Evolutionary conservation across 2,329 filamentous ascomycete species (phyloP), one percentile per base, ranked within the genome.

Genomic region (Alternaria conjuncta): DNA sequence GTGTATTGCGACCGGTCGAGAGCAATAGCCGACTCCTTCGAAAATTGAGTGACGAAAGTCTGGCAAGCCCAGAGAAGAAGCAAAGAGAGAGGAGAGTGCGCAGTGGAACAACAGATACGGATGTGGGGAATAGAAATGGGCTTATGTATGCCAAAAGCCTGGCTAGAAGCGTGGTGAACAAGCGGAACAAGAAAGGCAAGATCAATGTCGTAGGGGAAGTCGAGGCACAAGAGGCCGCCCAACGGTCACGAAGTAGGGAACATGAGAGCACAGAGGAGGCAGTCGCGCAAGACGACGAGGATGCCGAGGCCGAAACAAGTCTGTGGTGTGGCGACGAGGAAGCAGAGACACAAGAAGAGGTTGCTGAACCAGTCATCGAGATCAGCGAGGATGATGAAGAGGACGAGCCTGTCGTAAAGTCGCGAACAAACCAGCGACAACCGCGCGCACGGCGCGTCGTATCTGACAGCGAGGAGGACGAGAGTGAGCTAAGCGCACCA

Each of bases 1-100:
- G 78, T 7, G 61, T 76, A 10, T 64, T 80, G n/a, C 68, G 76
- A 21, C 72, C 76, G 9, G 70, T 79, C 8, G 72, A 73, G 26
- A 74, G 74, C 50, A 79, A 79, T 46, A 76, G 73, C 18, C 65
- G 70, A 6, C 60, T 78, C 5, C 57, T 78, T 21, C 60, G 69
- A 23, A 75, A 75, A 55, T 55, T 77, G 21, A 75, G 71, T 21
- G 64, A 73, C 54, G 74, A 77, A 58, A 78, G 72, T 56, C 47
- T 78, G 6, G 71, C 70, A 13, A 76, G 70, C 20, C 73, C 75
- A 3, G 75, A 77, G 56, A 75, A 71, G 55, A 69, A 55, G 30
- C 61, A 61, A 55, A 70, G 66, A 25, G 63, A 61, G 30, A 67
- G 70, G 51, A 69, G 67, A n/a, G 64, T 63, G 15, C 53, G 67